Percentiles rank a stretch among this genome's conserved stretches.
Conservation (phyloP, 371 early-diverging fungal genomes). For the Zychaea mexicana region DNA sequence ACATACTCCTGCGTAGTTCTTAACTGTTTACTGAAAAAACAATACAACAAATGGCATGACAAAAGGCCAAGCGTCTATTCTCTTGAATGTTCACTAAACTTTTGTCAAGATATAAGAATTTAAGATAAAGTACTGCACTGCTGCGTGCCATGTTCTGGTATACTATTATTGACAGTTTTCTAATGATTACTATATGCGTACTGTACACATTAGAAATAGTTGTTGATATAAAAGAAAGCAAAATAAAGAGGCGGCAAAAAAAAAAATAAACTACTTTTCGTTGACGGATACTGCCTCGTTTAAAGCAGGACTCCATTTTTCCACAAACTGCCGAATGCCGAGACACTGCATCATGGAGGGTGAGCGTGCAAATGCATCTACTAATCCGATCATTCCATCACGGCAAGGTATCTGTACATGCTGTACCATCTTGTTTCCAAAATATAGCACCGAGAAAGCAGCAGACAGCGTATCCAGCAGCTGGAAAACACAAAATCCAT, state of each 20-base stretch:
- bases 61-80: too few relatives aligned
- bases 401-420: slow-evolving; percentile 6
- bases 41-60: too few relatives aligned
- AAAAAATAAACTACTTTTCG: neutral
- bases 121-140: too few relatives aligned
- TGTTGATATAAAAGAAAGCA: neutral
- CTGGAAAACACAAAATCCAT: neutral
- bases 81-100: too few relatives aligned
- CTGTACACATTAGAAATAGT: too few relatives aligned
- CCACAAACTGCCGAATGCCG: slow-evolving; percentile 11
- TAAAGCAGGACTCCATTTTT: slow-evolving; percentile 3
- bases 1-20: too few relatives aligned
- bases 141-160: too few relatives aligned
- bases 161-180: too few relatives aligned
- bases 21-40: too few relatives aligned
- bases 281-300: neutral
- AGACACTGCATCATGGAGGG: slow-evolving; percentile 12
- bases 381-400: neutral
- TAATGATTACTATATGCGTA: too few relatives aligned
- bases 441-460: slow-evolving; percentile 32
- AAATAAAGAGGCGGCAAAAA: neutral
- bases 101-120: too few relatives aligned
- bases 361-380: slow-evolving; percentile 4
- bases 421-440: slow-evolving; percentile 27
- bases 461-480: slow-evolving; percentile 24